Evolutionary conservation across 2,329 filamentous ascomycete genomes (phyloP), one percentile per base, ranked within the genome.

Genomic region (Juglanconis juglandina): DNA sequence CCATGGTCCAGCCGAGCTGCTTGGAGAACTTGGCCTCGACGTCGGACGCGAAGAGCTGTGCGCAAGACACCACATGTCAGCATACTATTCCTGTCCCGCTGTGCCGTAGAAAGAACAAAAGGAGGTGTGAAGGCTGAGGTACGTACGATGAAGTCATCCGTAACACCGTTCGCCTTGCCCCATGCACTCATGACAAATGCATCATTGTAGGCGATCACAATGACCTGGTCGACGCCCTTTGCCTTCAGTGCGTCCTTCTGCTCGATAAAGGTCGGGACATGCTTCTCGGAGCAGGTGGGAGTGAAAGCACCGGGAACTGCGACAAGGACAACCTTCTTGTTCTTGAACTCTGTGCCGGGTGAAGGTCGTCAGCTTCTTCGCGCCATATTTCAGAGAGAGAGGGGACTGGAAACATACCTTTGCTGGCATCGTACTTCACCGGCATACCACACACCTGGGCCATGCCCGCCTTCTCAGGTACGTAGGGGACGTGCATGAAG

Each of bases 181-280:
- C 91, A 95, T 58, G 90, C 91, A 69, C 86, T 88, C 90, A 94
- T 94, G 75, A 96, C 92, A 72, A 82, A 96, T 65, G 87, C 80
- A 77, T 96, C 92, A 77, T 96, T 96, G 80, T 80, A 88, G 62
- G 91, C 90, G 70, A 96, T 88, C 71, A 95, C 86, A 67, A 91
- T 84, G 69, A 96, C 85, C 65, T 89, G 76, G 76, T 96, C 92
- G 67, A 96, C 89, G 69, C 90, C 91, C 83, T 94, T 94, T 72
- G 79, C 79, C 79, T 87, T 87, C 75, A 96, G 81, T 71, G 88
- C 80, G 56, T 84, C 79, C 67, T 88, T 78, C 73, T 91, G 88
- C 75, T 84, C 77, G 68, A 94, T 84, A 83, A 92, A 96, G 64
- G 89, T 88, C 63, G 91, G 89, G 63, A 96, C 80, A 79, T 96